Conservation (phyloP, 2,329 filamentous ascomycete species). For the Magnaporthiopsis poae region DNA sequence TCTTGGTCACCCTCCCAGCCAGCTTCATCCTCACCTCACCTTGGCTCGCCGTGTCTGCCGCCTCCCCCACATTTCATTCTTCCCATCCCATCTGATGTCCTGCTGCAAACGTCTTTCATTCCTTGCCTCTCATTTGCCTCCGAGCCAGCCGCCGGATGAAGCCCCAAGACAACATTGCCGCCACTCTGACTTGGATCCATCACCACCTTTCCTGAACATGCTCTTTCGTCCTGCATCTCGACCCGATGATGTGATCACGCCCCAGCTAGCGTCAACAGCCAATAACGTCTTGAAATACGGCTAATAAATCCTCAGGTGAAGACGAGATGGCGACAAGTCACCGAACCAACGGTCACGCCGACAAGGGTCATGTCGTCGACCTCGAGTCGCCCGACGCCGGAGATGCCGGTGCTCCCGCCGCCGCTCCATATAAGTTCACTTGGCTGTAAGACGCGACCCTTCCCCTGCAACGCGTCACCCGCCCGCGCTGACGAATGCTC, state of each 20-base stretch:
- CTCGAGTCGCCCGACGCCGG: not conserved
- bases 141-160: too few species aligned
- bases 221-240: too few species aligned
- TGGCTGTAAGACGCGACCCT: slow-evolving; percentile 20
- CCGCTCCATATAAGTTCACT: slow-evolving; percentile 16
- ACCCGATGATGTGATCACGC: too few species aligned
- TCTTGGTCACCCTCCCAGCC: not conserved
- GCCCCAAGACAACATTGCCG: too few species aligned
- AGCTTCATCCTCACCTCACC: not conserved
- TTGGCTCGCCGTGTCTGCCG: not conserved
- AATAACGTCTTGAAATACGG: not conserved
- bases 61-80: not conserved
- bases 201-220: too few species aligned
- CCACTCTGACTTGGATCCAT: too few species aligned
- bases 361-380: not conserved
- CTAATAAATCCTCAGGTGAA: not conserved
- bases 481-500: not conserved
- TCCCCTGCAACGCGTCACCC: not conserved
- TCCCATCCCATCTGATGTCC: not conserved
- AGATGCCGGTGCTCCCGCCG: not conserved
- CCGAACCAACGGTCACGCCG: not conserved
- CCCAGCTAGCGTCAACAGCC: too few species aligned
- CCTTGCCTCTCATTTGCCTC: too few species aligned
- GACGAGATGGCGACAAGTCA: slow-evolving; percentile 2
- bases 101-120: not conserved